Conservation (phyloP, 2,329 filamentous ascomycete genomes). For the Trichoderma sp. region DNA sequence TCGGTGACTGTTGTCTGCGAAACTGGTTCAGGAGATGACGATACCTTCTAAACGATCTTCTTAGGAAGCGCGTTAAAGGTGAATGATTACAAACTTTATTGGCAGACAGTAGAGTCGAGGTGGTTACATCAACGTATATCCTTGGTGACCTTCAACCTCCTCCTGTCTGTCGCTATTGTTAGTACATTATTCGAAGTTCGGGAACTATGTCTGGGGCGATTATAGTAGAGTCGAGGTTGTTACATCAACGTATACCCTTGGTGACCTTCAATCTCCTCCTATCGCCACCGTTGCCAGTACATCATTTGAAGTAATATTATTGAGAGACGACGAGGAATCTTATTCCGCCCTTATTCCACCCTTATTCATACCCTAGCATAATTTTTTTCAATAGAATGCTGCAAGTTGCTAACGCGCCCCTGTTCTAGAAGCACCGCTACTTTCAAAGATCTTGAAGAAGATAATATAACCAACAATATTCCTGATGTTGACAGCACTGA, state of each 20-base stretch:
- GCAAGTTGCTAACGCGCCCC: not conserved
- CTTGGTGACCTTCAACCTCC: not conserved
- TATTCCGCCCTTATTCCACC: no score
- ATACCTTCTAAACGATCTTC: not conserved
- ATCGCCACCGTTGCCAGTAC: not conserved
- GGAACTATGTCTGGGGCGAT: no score
- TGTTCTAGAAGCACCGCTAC: not conserved
- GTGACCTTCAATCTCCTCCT: no score
- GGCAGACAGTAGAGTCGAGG: not conserved
- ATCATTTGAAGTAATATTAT: not conserved
- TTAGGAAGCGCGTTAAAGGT: not conserved
- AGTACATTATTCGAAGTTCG: no score
- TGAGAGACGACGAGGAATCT: not conserved
- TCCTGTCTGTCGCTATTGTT: not conserved
- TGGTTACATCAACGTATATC: not conserved
- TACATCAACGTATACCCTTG: no score
- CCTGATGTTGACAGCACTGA: not conserved
- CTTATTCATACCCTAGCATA: not conserved
- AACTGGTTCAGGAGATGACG: not conserved
- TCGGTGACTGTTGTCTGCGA: not conserved
- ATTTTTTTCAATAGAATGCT: not conserved
- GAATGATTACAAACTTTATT: no score
- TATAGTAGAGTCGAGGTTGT: no score
- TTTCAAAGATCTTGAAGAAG: not conserved
- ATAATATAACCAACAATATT: not conserved